A percentile compares a stretch with the other conserved stretches of the same genome.
These are phyloP conservation scores for Besnoitia besnoiti DNA, from an alignment of 169 alveolate genomes.

Conservation along the genomic window DNA sequence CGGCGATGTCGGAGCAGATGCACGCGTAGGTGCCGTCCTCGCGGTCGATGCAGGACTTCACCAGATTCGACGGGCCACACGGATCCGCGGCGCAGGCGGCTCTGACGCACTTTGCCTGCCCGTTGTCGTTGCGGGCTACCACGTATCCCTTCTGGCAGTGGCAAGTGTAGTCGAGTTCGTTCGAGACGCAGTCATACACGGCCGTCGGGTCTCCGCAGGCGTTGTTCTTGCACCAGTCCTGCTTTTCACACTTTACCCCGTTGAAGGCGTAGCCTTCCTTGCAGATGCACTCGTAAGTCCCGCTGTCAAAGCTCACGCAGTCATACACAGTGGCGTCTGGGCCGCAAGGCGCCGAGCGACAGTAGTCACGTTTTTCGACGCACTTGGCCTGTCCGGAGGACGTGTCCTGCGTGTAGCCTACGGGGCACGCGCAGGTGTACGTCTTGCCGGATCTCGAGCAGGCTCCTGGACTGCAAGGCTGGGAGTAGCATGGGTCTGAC, in stretches of 20 bases:
- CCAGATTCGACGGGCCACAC: conserved; percentile 1
- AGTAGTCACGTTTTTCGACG: background rate
- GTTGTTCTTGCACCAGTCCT: conserved; percentile 17
- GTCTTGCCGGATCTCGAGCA: background rate
- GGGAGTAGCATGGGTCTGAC: conserved; percentile 1
- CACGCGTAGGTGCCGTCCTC: background rate
- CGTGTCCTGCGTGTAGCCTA: conserved; percentile 1
- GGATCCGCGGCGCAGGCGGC: background rate
- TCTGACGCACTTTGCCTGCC: background rate
- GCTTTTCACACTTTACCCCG: background rate
- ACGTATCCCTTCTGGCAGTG: background rate
- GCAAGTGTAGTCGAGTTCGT: background rate
- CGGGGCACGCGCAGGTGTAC: background rate
- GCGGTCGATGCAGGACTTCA: background rate
- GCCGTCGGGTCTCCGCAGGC: conserved; percentile 50
- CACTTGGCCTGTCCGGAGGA: background rate
- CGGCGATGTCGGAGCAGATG: background rate
- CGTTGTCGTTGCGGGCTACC: background rate
- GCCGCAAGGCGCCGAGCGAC: conserved; percentile 17
- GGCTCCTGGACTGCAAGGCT: conserved; percentile 32
- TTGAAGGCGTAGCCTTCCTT: background rate
- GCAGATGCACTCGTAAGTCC: conserved; percentile 21
- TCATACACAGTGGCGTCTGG: background rate
- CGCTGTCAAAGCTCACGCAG: conserved; percentile 3
- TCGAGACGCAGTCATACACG: conserved; percentile 2